These are phyloP conservation scores for Breviolum minutum DNA, from an alignment of 73 alveolate genomes.

Conservation along the genomic window DNA sequence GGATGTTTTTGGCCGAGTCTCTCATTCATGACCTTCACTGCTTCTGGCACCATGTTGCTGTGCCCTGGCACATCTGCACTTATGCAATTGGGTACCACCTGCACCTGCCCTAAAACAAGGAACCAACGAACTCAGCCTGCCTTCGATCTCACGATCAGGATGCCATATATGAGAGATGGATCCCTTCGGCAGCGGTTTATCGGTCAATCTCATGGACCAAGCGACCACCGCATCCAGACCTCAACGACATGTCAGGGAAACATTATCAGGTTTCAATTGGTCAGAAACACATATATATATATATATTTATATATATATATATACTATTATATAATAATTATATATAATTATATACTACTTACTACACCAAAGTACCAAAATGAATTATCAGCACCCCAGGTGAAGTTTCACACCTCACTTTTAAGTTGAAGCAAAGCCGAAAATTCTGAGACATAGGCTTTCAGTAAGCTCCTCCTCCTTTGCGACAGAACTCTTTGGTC, in stretches of 20 bases:
- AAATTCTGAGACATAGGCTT: background rate
- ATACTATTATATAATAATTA: no score
- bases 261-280: background rate
- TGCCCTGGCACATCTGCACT: constrained; percentile 15
- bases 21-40: constrained; percentile 68
- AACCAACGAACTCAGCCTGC: background rate
- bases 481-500: background rate
- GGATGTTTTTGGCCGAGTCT: background rate
- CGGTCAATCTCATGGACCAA: constrained; percentile 91
- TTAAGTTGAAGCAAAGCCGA: background rate
- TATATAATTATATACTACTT: no score
- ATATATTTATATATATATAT: no score
- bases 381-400: background rate
- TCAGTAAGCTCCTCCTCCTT: constrained; percentile 44
- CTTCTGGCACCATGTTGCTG: constrained; percentile 94
- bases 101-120: no score
- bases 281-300: background rate
- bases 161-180: constrained; percentile 86
- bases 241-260: background rate
- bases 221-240: constrained; percentile 87
- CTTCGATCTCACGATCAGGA: constrained; percentile 88
- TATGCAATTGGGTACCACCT: background rate
- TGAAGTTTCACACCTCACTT: background rate
- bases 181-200: constrained; percentile 86
- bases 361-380: no score